A percentile compares a stretch with the other conserved stretches of the same genome.
phyloP scores from a whole-genome alignment of 768 basidiomycete species.

The Boletus reticuloceps region DNA sequence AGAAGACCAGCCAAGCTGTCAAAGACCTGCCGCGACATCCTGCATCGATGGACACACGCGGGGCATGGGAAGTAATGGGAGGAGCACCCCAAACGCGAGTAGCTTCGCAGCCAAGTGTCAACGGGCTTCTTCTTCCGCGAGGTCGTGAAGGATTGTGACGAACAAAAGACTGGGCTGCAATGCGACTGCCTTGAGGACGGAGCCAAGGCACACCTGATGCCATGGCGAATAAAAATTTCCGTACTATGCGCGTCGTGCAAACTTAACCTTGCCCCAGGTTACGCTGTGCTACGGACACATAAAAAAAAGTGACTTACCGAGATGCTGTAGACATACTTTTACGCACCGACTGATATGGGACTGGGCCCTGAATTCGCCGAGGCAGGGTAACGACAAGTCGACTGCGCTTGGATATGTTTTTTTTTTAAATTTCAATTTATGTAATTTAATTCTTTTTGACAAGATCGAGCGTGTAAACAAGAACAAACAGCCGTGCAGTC shows the following conservation, averaged over 20 bases:
- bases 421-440: background rate
- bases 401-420: background rate
- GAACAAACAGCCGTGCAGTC: conserved; percentile 14
- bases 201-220: conserved; percentile 25
- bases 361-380: conserved; percentile 14
- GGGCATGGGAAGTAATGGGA: conserved; percentile 2
- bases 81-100: conserved; percentile 11
- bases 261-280: conserved; percentile 32
- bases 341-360: conserved; percentile 11
- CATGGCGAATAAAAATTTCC: conserved; percentile 29
- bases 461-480: conserved; percentile 13
- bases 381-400: background rate
- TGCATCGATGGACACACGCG: background rate
- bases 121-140: conserved; percentile 12
- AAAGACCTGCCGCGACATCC: conserved; percentile 1
- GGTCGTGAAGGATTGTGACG: conserved; percentile 20
- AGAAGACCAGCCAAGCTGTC: conserved; percentile 1
- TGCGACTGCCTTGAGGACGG: conserved; percentile 35
- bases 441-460: conserved; percentile 10
- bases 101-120: conserved; percentile 9
- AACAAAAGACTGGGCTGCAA: conserved; percentile 22
- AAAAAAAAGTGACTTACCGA: conserved; percentile 13
- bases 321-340: conserved; percentile 12
- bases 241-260: conserved; percentile 25
- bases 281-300: conserved; percentile 10